These are phyloP conservation scores for Citrullus colocynthis DNA, from an alignment of 306 rosid species.

Conservation along the genomic window DNA sequence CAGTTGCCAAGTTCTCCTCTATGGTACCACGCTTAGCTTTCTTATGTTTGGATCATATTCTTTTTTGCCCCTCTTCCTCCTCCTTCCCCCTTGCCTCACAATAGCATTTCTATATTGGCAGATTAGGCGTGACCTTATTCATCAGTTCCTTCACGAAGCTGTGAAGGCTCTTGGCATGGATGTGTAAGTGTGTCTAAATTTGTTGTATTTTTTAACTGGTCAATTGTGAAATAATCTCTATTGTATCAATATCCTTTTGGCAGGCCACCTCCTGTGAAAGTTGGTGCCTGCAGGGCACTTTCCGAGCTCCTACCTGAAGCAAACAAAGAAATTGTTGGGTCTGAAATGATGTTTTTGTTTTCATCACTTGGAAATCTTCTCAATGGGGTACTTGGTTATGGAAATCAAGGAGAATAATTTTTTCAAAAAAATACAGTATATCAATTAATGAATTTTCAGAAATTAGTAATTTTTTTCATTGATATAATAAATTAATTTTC, in stretches of 20 bases:
- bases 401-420: neutral
- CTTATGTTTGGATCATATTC: neutral
- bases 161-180: constrained; percentile 66
- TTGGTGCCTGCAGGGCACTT: constrained; percentile 91
- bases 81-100: neutral
- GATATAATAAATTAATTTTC: neutral
- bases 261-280: constrained; percentile 89
- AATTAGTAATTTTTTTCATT: neutral
- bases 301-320: constrained; percentile 74
- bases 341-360: constrained; percentile 59
- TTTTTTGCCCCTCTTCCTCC: neutral
- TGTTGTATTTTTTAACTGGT: neutral
- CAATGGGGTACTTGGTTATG: constrained; percentile 39
- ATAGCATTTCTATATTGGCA: constrained; percentile 23
- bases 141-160: constrained; percentile 61
- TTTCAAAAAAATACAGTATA: neutral
- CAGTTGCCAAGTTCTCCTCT: constrained; percentile 77
- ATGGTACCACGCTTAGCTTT: constrained; percentile 33
- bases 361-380: constrained; percentile 77
- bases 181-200: constrained; percentile 36
- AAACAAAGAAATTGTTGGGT: constrained; percentile 45
- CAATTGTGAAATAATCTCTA: neutral
- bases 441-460: neutral
- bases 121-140: constrained; percentile 48
- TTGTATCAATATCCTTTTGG: constrained; percentile 8